Conservation (phyloP, 495 filamentous ascomycete genomes). For the Hyaloscypha bicolor region DNA sequence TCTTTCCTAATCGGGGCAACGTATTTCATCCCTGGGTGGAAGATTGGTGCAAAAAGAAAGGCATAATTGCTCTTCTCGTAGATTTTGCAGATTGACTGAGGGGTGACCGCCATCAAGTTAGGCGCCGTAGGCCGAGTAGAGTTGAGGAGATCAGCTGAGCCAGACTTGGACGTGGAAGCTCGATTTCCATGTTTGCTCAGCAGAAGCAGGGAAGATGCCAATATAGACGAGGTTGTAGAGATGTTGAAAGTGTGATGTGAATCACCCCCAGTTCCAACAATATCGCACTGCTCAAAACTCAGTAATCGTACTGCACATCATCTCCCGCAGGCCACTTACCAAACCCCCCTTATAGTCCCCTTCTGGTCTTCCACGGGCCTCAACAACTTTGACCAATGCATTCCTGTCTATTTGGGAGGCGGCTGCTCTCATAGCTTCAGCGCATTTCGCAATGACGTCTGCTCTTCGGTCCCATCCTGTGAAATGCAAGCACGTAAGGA, state of each 20-base stretch:
- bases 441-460: constrained; percentile 79
- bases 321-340: constrained; percentile 43
- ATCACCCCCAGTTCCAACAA: constrained; percentile 97
- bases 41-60: constrained; percentile 95
- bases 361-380: constrained; percentile 56
- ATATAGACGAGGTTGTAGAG: constrained; percentile 88
- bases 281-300: constrained; percentile 68
- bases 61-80: constrained; percentile 84
- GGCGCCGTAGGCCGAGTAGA: constrained; percentile 69
- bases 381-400: constrained; percentile 59
- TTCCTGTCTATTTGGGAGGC: constrained; percentile 66
- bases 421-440: constrained; percentile 67
- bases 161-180: constrained; percentile 93
- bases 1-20: constrained; percentile 81
- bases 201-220: constrained; percentile 80
- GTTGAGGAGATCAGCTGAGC: constrained; percentile 88
- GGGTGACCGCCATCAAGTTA: constrained; percentile 69
- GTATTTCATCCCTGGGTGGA: constrained; percentile 90
- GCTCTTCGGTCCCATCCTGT: constrained; percentile 76
- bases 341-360: constrained; percentile 72
- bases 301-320: constrained; percentile 14
- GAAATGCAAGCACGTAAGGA: constrained; percentile 88
- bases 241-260: constrained; percentile 98
- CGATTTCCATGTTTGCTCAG: constrained; percentile 95
- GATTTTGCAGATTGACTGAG: constrained; percentile 65